A percentile compares a stretch with the other conserved stretches of the same genome.
Evolutionary conservation across 225 moss, liverwort and hornwort genomes (phyloP).

Genomic region (Bryoerythrophyllum caledonicum): DNA sequence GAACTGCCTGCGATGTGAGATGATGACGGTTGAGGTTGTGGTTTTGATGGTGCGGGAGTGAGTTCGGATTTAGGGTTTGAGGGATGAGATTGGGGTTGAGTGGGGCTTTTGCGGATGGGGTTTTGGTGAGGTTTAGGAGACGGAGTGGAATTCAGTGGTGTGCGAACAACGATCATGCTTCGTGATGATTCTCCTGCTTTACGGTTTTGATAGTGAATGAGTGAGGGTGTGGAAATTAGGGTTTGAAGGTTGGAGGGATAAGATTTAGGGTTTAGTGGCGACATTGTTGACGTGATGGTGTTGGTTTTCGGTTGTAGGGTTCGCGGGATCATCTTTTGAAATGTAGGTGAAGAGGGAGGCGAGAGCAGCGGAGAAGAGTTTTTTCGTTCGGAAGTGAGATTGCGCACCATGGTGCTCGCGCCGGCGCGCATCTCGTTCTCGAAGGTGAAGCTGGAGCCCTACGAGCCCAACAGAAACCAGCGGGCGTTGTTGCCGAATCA

Average conservation of each 20-base stretch:
- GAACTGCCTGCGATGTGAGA: not conserved
- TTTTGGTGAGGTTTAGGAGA: too few relatives aligned
- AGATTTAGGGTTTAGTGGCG: not conserved
- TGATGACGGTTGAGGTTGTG: not conserved
- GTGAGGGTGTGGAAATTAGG: too few relatives aligned
- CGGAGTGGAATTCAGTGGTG: too few relatives aligned
- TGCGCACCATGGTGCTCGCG: constrained; percentile 35
- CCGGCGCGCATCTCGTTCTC: constrained; percentile 90
- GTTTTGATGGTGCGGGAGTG: not conserved
- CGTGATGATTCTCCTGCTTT: not conserved
- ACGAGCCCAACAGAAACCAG: constrained; percentile 15
- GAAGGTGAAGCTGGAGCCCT: constrained; percentile 64
- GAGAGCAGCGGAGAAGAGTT: not conserved
- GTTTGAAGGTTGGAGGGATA: not conserved
- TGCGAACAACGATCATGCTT: too few relatives aligned
- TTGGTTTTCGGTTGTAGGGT: not conserved
- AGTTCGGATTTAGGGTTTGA: constrained; percentile 1
- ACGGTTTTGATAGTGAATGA: too few relatives aligned
- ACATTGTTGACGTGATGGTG: not conserved
- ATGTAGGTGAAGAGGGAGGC: constrained; percentile 11
- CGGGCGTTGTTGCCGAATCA: not conserved
- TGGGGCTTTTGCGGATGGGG: not conserved
- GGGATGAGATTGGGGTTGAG: not conserved
- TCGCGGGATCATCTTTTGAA: not conserved
- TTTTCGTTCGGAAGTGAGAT: not conserved